These are phyloP conservation scores for Silene latifolia DNA, from an alignment of 148 eudicot species.

Conservation along the genomic window DNA sequence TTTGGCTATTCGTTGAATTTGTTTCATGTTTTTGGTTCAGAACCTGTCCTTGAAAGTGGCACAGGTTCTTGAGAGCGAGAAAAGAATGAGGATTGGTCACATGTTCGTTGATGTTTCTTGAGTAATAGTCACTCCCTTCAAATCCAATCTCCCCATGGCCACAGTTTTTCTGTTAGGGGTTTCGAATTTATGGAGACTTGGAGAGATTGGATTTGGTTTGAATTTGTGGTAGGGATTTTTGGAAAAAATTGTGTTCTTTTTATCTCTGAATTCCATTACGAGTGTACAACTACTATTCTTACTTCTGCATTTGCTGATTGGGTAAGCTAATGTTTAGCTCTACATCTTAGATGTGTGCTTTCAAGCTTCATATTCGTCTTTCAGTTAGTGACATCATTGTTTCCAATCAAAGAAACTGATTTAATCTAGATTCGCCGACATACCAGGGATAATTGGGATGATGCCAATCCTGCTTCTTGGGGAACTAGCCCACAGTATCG, in stretches of 20 bases:
- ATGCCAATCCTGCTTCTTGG: conserved; percentile 95
- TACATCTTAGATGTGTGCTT: not conserved
- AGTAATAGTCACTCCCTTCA: not conserved
- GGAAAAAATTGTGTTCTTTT: not conserved
- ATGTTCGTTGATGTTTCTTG: not conserved
- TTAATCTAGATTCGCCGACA: conserved; percentile 8
- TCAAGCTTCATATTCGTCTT: not conserved
- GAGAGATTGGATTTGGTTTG: not conserved
- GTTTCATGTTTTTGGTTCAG: not conserved
- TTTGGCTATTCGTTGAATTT: not conserved
- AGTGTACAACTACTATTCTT: not conserved
- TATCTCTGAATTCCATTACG: not conserved
- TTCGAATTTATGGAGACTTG: not conserved
- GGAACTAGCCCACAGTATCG: conserved; percentile 92
- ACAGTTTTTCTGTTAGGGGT: not conserved
- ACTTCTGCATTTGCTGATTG: not conserved
- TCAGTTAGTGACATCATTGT: not conserved
- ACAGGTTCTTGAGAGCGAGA: not conserved
- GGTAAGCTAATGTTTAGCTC: not conserved
- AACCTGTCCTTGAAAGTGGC: not conserved
- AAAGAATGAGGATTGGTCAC: not conserved
- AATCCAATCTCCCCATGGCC: not conserved
- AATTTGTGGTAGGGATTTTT: not conserved
- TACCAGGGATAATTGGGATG: conserved; percentile 94
- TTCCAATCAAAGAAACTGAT: not conserved